A percentile compares a stretch with the other conserved stretches of the same genome.
phyloP scores from a whole-genome alignment of 2,329 filamentous ascomycete species.

The Fusarium lateritium region DNA sequence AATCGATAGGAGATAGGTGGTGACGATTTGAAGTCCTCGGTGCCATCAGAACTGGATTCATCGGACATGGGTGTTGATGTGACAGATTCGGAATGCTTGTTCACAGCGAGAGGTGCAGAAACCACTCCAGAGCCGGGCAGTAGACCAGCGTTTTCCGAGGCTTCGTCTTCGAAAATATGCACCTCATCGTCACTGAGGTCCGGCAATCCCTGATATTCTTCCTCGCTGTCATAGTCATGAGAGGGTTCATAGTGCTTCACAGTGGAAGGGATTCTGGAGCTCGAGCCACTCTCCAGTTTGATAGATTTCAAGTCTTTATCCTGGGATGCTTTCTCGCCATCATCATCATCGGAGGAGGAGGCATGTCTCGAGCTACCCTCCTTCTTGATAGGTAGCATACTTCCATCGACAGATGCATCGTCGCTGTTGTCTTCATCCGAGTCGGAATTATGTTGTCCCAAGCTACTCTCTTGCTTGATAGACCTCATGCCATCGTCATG shows the following conservation, averaged over 20 bases:
- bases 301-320: background rate
- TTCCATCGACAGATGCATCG: background rate
- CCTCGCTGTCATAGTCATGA: background rate
- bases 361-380: background rate
- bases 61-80: slow-evolving; percentile 13
- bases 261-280: background rate
- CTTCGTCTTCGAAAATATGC: background rate
- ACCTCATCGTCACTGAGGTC: slow-evolving; percentile 1
- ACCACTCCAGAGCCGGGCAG: background rate
- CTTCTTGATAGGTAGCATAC: background rate
- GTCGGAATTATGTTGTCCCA: background rate
- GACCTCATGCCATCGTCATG: background rate
- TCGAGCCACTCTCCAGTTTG: background rate
- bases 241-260: background rate
- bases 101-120: background rate
- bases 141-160: too few relatives aligned
- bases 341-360: background rate
- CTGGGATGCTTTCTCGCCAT: background rate
- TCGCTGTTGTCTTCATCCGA: background rate
- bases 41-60: background rate
- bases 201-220: slow-evolving; percentile 5
- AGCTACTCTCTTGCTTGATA: slow-evolving; percentile 16
- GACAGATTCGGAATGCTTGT: background rate
- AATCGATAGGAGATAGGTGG: slow-evolving; percentile 19
- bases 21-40: slow-evolving; percentile 13